Conservation (phyloP, 2,329 filamentous ascomycete species). For the Cladosporium sp. region DNA sequence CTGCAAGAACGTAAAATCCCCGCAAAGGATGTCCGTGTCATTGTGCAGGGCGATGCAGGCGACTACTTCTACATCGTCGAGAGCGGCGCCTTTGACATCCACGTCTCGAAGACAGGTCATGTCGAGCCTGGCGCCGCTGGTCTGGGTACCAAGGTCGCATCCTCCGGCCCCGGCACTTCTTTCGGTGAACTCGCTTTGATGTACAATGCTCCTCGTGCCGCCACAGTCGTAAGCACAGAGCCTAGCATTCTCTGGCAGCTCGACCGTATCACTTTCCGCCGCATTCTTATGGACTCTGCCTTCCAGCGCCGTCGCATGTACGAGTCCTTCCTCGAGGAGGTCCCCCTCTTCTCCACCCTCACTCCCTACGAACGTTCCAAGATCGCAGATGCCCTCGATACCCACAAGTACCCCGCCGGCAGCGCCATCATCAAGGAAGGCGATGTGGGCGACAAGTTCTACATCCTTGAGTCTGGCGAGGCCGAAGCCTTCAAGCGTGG, state of each 20-base stretch:
- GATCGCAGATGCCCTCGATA: conserved; percentile 94
- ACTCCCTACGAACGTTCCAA: conserved; percentile 94
- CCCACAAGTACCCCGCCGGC: conserved; percentile 77
- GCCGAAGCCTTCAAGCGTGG: conserved; percentile 85
- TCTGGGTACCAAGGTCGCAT: conserved; percentile 77
- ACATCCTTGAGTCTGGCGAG: conserved; percentile 82
- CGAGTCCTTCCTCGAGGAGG: conserved; percentile 93
- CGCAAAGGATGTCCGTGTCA: conserved; percentile 86
- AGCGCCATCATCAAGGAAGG: conserved; percentile 88
- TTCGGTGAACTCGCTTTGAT: conserved; percentile 97
- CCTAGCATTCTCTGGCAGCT: conserved; percentile 87
- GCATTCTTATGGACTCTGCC: conserved; percentile 96
- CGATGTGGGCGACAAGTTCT: conserved; percentile 89
- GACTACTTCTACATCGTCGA: conserved; percentile 99
- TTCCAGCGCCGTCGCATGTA: conserved; percentile 96
- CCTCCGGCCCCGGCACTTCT: conserved; percentile 82
- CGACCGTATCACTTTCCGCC: conserved; percentile 93
- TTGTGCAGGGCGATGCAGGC: conserved; percentile 90
- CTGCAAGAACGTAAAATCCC: conserved; percentile 94
- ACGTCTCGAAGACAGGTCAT: conserved; percentile 76
- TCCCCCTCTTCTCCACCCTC: conserved; percentile 77
- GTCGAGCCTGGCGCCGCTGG: conserved; percentile 79
- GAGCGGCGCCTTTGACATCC: conserved; percentile 84
- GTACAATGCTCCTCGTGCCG: conserved; percentile 97
- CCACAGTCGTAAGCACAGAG: conserved; percentile 85